These are phyloP conservation scores for Neurospora tetraspora DNA, from an alignment of 495 filamentous ascomycete species.

Conservation along the genomic window DNA sequence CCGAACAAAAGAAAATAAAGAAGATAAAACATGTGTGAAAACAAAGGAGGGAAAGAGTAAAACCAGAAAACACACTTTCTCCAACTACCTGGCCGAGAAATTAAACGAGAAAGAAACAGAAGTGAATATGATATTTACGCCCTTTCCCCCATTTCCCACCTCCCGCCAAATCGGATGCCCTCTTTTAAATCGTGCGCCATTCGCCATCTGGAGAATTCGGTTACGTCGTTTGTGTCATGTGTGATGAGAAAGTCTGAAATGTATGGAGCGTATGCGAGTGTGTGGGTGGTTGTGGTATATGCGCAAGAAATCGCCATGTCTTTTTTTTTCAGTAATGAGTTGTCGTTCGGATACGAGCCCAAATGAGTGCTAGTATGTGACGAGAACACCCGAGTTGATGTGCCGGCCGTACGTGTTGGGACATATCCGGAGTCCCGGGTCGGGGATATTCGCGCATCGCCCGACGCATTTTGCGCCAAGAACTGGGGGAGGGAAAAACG, in stretches of 20 bases:
- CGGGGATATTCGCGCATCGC: background rate
- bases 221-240: constrained; percentile 11
- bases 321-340: background rate
- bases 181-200: constrained; percentile 28
- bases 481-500: background rate
- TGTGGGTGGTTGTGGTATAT: constrained; percentile 9
- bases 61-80: background rate
- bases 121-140: constrained; percentile 18
- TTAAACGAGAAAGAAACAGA: background rate
- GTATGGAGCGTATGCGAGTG: background rate
- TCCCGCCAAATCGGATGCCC: constrained; percentile 16
- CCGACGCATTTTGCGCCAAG: background rate
- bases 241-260: constrained; percentile 2
- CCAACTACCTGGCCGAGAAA: background rate
- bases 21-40: background rate
- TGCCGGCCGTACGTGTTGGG: background rate
- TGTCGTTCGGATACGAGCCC: background rate
- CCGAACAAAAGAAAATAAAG: background rate
- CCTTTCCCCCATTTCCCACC: constrained; percentile 1
- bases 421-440: background rate
- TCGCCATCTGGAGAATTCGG: constrained; percentile 20
- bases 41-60: background rate
- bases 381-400: background rate
- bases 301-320: constrained; percentile 10
- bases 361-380: background rate